Evolutionary conservation across 495 filamentous ascomycete species (phyloP).

Genomic region (Penicillium dipodomyicola): DNA sequence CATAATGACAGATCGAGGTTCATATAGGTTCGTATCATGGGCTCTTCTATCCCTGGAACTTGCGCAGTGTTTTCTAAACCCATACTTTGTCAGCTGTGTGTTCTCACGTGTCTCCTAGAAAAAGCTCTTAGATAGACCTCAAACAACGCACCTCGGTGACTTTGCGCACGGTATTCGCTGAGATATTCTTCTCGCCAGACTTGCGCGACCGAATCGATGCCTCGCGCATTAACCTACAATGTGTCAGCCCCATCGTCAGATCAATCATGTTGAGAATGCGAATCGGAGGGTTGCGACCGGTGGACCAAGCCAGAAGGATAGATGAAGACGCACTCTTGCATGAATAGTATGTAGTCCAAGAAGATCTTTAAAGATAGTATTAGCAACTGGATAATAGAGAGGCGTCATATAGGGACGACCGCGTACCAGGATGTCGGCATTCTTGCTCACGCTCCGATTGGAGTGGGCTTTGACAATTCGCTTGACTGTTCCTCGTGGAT

Average conservation of each 20-base stretch:
- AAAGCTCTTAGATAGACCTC: not conserved
- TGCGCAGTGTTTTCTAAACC: conserved; percentile 63
- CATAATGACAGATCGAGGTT: not conserved
- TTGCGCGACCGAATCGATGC: conserved; percentile 73
- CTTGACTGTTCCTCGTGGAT: conserved; percentile 80
- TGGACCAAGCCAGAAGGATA: not conserved
- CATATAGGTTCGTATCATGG: not conserved
- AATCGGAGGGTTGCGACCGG: not conserved
- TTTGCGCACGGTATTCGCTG: conserved; percentile 70
- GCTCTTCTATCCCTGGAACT: conserved; percentile 65
- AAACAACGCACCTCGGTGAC: conserved; percentile 63
- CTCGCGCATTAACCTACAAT: conserved; percentile 74
- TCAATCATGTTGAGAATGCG: not conserved
- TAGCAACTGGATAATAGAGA: not conserved
- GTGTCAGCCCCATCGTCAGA: conserved; percentile 3
- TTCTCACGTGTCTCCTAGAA: not conserved
- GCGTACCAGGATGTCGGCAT: conserved; percentile 80
- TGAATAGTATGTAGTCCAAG: conserved; percentile 84
- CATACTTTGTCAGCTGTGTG: conserved; percentile 14
- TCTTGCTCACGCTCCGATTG: conserved; percentile 74
- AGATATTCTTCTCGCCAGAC: conserved; percentile 67
- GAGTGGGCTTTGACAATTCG: conserved; percentile 89
- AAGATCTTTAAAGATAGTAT: conserved; percentile 58
- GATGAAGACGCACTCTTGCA: conserved; percentile 66
- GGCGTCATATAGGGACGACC: not conserved